phyloP scores from a whole-genome alignment of 164 flowering plant species.

The Paratinospora sagittata region DNA sequence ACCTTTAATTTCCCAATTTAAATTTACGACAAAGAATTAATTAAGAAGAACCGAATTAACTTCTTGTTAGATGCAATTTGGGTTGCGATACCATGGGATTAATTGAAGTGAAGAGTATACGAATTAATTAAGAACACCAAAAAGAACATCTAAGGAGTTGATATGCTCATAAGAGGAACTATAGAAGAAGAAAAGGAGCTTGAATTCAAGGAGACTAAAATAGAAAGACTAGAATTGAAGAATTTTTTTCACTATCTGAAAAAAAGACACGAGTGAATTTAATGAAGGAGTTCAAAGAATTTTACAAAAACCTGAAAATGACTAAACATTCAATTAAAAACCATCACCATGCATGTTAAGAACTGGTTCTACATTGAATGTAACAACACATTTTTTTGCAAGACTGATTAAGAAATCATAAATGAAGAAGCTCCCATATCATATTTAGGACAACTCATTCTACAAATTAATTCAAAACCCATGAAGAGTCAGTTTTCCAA shows the following conservation, averaged over 20 bases:
- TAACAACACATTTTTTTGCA: constrained; percentile 2
- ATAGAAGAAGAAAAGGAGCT: not conserved
- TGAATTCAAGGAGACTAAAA: not conserved
- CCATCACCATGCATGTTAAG: not conserved
- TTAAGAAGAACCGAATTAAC: no score
- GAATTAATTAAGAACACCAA: not conserved
- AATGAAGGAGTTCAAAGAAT: not conserved
- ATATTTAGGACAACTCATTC: constrained; percentile 10
- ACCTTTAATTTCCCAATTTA: no score
- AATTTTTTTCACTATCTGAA: not conserved
- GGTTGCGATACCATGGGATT: not conserved
- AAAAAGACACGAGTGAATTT: constrained; percentile 3
- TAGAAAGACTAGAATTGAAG: not conserved
- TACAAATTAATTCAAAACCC: constrained; percentile 17
- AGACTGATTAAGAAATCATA: constrained; percentile 5
- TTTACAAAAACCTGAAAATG: constrained; percentile 4
- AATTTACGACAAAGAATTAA: no score
- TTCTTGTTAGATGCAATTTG: no score
- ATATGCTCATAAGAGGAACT: not conserved
- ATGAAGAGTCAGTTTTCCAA: constrained; percentile 11
- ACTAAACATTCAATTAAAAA: constrained; percentile 4
- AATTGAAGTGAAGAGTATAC: not conserved
- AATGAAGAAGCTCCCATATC: constrained; percentile 13
- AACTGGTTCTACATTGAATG: constrained; percentile 17
- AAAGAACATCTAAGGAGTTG: not conserved